These are phyloP conservation scores for Phylloboletellus chloephorus DNA, from an alignment of 1,284 basidiomycete species.

Conservation along the genomic window DNA sequence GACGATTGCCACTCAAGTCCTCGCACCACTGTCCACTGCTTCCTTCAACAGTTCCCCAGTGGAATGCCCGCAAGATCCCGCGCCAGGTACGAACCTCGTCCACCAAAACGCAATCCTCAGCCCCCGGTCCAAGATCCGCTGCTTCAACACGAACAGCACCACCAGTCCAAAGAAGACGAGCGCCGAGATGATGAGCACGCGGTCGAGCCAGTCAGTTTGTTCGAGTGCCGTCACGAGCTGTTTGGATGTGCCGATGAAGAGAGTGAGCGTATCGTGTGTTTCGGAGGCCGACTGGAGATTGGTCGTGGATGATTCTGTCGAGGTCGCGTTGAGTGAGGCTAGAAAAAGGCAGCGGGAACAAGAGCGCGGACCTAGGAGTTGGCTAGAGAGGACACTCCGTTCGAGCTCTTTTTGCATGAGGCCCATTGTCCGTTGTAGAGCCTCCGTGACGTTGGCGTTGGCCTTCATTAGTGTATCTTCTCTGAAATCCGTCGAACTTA, in stretches of 20 bases:
- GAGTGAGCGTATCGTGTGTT: constrained; percentile 74
- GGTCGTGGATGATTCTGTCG: constrained; percentile 72
- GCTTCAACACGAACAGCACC: constrained; percentile 80
- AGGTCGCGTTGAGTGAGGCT: constrained; percentile 1
- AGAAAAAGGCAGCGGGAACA: not conserved
- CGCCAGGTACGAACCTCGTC: constrained; percentile 60
- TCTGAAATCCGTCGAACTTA: constrained; percentile 32
- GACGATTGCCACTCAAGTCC: constrained; percentile 10
- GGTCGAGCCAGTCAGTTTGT: constrained; percentile 88
- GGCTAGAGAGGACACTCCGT: constrained; percentile 76
- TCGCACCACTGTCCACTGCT: constrained; percentile 2
- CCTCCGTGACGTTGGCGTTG: constrained; percentile 81
- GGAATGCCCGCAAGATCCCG: constrained; percentile 5
- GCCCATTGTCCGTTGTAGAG: constrained; percentile 75
- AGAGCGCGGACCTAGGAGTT: constrained; percentile 68
- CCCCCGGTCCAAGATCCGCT: constrained; percentile 73
- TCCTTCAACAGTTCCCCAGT: constrained; percentile 10
- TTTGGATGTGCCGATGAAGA: constrained; percentile 73
- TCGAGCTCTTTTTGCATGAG: constrained; percentile 90
- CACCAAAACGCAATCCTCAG: constrained; percentile 72
- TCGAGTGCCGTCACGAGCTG: constrained; percentile 81
- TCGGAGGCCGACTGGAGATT: constrained; percentile 69
- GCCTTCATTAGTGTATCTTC: constrained; percentile 86
- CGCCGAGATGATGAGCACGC: constrained; percentile 72
- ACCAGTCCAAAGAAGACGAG: constrained; percentile 81